Conservation (phyloP, 2,329 filamentous ascomycete genomes). For the Chrysoporthe puriensis region DNA sequence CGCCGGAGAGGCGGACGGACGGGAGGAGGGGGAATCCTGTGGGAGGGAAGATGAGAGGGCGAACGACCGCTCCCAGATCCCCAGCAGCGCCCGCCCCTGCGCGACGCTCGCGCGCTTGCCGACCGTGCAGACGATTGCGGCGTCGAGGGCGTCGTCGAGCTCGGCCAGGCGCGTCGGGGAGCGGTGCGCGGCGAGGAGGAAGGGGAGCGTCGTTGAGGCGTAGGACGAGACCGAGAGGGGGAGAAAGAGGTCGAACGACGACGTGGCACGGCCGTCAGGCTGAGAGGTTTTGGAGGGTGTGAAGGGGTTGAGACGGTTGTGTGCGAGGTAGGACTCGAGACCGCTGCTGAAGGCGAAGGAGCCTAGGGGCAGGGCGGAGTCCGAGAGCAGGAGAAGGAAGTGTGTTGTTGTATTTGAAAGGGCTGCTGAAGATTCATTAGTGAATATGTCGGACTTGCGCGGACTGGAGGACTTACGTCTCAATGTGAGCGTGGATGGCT, state of each 20-base stretch:
- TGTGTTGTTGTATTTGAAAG: slow-evolving; percentile 50
- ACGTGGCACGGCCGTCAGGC: slow-evolving; percentile 31
- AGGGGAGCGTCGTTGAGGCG: slow-evolving; percentile 74
- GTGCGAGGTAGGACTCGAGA: slow-evolving; percentile 80
- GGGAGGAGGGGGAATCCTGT: slow-evolving; percentile 19
- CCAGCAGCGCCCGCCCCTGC: slow-evolving; percentile 75
- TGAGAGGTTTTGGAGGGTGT: slow-evolving; percentile 7
- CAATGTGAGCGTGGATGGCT: background rate
- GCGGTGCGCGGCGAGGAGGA: slow-evolving; percentile 70
- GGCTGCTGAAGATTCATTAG: slow-evolving; percentile 6
- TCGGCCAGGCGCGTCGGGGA: slow-evolving; percentile 52
- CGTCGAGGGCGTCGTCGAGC: slow-evolving; percentile 78
- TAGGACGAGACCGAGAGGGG: slow-evolving; percentile 71
- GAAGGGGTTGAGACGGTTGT: slow-evolving; percentile 48
- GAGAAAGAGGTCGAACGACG: slow-evolving; percentile 68
- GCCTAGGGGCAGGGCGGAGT: slow-evolving; percentile 80
- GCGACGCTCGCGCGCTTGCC: slow-evolving; percentile 74
- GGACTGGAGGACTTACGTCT: background rate
- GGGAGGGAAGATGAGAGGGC: slow-evolving; percentile 40
- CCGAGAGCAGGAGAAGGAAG: slow-evolving; percentile 75
- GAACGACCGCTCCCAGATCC: slow-evolving; percentile 77
- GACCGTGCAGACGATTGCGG: slow-evolving; percentile 77
- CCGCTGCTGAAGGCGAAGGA: slow-evolving; percentile 88
- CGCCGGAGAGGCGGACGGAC: slow-evolving; percentile 3
- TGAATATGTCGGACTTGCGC: slow-evolving; percentile 20